Conservation (phyloP, 805 yeast genomes). For the Wickerhamomyces queroliae region DNA sequence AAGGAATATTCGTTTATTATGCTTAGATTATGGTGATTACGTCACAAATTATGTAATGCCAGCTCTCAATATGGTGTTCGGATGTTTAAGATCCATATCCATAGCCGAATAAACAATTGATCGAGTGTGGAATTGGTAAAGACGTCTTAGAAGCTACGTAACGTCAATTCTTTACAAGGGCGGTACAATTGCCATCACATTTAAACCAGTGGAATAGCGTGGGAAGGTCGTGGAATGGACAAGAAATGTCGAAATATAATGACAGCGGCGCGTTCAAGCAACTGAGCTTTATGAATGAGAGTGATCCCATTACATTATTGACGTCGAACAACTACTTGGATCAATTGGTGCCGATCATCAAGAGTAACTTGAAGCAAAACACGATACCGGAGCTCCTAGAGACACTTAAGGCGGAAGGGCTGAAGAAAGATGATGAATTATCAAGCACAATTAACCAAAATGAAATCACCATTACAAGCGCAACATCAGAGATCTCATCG, state of each 20-base stretch:
- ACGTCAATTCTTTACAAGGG: too few relatives aligned
- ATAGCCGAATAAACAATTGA: too few relatives aligned
- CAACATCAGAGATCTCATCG: conserved; percentile 57
- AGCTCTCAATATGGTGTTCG: too few relatives aligned
- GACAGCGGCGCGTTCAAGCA: conserved; percentile 1
- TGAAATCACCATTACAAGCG: conserved; percentile 46
- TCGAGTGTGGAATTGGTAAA: too few relatives aligned
- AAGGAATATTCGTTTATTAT: too few relatives aligned
- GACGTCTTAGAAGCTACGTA: too few relatives aligned
- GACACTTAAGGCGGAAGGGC: conserved; percentile 50
- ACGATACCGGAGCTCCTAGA: conserved; percentile 51
- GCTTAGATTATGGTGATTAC: too few relatives aligned
- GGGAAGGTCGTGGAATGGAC: background rate
- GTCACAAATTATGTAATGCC: too few relatives aligned
- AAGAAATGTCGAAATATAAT: background rate
- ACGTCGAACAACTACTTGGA: conserved; percentile 67
- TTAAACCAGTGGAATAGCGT: background rate
- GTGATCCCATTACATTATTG: conserved; percentile 19
- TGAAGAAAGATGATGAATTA: conserved; percentile 56
- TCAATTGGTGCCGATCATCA: conserved; percentile 71
- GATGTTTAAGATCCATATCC: too few relatives aligned
- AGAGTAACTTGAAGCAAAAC: conserved; percentile 50
- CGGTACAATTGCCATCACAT: background rate
- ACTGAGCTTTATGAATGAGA: conserved; percentile 16
- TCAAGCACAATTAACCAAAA: conserved; percentile 56